Evolutionary conservation across 768 basidiomycete genomes (phyloP), one percentile per base, ranked within the genome.

Genomic region (Neoboletus magnificus): DNA sequence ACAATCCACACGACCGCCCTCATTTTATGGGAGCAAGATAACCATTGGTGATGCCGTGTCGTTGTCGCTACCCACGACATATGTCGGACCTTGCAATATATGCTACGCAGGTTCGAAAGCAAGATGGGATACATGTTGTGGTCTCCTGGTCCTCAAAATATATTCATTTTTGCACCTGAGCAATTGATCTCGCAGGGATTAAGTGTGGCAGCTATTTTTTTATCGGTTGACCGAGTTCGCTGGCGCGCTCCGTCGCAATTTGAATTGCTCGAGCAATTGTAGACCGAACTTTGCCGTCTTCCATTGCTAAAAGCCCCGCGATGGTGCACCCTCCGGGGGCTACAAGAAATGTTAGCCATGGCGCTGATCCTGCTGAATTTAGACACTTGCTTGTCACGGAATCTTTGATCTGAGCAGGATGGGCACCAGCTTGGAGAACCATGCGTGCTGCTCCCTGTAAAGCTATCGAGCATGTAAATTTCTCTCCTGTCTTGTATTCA

Each of bases 321-420:
- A 99, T 98, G 0, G 97, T 99, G 65, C 94, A 97, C 44, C 97
- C 97, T 53, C 96, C 97, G 0, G 97, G 97, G 37, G 97, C 96
- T 98, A 58, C 30, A 45, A 33, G 52, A n/a, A 27, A 18, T 50
- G 8, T 65, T 46, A 65, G 36, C 13, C 10, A 3, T 2, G 40
- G 3, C 41, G 13, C 13, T 49, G 35, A 56, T 6, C 36, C 1
- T 39, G 16, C 41, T 29, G 22, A 27, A 36, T 2, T 11, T 27
- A 3, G 35, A 30, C 8, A 77, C 90, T 64, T 65, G 93, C 96
- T 99, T 12, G 97, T 98, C 3, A 99, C 97, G 5, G 93, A 86
- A 72, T 99, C 97, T 70, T 98, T 98, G 62, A 99, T 86, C 64
- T 93, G 92, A 5, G 97, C 94, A 9, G 97, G 97, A 71, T 98